Evolutionary conservation across 2,329 filamentous ascomycete genomes (phyloP).

Genomic region (Fonsecaea multimorphosa): DNA sequence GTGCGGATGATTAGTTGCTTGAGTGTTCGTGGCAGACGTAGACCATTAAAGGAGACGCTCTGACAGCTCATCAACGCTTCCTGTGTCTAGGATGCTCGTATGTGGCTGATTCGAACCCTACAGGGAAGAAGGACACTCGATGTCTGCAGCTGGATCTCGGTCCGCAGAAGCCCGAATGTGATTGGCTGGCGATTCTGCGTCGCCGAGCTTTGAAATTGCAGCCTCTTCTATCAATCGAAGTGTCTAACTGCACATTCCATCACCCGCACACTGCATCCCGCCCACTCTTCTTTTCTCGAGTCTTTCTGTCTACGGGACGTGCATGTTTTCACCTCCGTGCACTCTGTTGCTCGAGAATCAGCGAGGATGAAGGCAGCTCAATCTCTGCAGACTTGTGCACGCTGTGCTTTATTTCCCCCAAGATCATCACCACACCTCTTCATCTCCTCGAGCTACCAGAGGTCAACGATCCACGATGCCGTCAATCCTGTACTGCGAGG

Average conservation of each 20-base stretch:
- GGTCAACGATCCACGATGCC: not conserved
- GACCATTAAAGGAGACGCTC: not conserved
- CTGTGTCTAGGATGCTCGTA: not conserved
- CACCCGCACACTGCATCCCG: not conserved
- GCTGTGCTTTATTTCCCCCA: not conserved
- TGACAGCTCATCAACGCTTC: not conserved
- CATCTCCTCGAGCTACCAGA: conserved; percentile 2
- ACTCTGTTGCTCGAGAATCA: not conserved
- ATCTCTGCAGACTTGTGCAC: conserved; percentile 17
- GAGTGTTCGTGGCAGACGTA: not conserved
- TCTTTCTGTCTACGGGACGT: not conserved
- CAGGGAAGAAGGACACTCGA: not conserved
- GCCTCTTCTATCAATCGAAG: not conserved
- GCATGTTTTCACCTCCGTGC: not conserved
- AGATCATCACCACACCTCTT: conserved; percentile 6
- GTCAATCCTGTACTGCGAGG: not conserved
- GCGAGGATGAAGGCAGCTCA: conserved; percentile 19
- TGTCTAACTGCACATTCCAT: not conserved
- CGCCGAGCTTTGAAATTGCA: conserved; percentile 12
- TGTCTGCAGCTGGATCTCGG: not conserved
- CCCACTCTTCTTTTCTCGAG: not conserved
- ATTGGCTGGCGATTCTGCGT: conserved; percentile 10
- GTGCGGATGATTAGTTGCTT: not conserved
- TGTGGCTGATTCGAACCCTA: not conserved
- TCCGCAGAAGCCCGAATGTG: conserved; percentile 6